These are phyloP conservation scores for Diospyros kaki DNA, from an alignment of 148 eudicot genomes.

Conservation along the genomic window DNA sequence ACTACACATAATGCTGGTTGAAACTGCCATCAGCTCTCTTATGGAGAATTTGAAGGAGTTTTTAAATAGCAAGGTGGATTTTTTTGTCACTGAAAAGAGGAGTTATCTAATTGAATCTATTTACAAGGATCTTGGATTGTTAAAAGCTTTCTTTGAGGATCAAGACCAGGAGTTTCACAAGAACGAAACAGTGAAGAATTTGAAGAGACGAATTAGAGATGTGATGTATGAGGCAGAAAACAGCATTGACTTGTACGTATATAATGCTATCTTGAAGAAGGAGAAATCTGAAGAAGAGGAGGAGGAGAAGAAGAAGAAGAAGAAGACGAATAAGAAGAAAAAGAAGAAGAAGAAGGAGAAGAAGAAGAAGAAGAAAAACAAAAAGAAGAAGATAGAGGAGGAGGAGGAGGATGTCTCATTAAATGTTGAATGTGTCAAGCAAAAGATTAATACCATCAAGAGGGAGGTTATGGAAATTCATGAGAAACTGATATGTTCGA, in stretches of 20 bases:
- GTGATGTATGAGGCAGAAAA: slow-evolving; percentile 29
- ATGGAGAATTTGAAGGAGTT: slow-evolving; percentile 10
- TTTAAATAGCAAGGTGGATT: background rate
- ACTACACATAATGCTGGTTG: background rate
- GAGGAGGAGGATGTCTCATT: background rate
- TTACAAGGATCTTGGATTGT: slow-evolving; percentile 3
- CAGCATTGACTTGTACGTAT: slow-evolving; percentile 17
- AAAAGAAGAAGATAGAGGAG: background rate
- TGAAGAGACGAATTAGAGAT: slow-evolving; percentile 21
- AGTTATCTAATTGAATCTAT: slow-evolving; percentile 1
- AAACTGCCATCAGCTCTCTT: background rate
- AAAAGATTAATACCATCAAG: slow-evolving; percentile 20
- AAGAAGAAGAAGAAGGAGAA: too few species aligned
- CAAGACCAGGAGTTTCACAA: slow-evolving; percentile 13
- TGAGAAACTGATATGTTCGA: slow-evolving; percentile 15
- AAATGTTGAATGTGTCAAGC: slow-evolving; percentile 12
- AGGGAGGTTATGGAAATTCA: slow-evolving; percentile 10
- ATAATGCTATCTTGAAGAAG: slow-evolving; percentile 15
- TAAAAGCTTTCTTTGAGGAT: slow-evolving; percentile 19
- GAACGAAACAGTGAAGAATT: slow-evolving; percentile 11
- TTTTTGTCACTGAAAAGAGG: background rate
- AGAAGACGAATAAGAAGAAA: background rate
- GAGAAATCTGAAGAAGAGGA: too few species aligned
- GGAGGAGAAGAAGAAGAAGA: too few species aligned
- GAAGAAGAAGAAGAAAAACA: too few species aligned